Evolutionary conservation across 495 filamentous ascomycete species (phyloP).

Genomic region (Aspergillus kassunensis): DNA sequence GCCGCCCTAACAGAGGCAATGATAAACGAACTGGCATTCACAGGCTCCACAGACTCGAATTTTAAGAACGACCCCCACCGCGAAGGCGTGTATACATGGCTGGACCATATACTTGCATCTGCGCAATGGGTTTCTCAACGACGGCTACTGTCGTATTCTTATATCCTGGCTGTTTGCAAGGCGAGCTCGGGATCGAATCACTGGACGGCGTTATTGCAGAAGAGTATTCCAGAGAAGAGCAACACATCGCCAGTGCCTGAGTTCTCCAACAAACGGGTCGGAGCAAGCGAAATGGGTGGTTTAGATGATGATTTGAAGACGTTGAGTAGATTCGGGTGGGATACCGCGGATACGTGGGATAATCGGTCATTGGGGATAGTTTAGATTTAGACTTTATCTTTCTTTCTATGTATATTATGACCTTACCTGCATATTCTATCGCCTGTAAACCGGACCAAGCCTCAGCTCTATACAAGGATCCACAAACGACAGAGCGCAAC

Average conservation of each 20-base stretch:
- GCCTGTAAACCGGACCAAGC: neutral
- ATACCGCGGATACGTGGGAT: conserved; percentile 29
- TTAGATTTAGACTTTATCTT: neutral
- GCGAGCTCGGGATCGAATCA: conserved; percentile 25
- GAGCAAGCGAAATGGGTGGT: too few relatives aligned
- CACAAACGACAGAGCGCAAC: neutral
- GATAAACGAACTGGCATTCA: conserved; percentile 30
- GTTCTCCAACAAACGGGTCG: too few relatives aligned
- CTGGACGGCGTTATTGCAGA: conserved; percentile 28
- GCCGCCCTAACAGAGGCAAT: conserved; percentile 33
- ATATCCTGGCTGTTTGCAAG: conserved; percentile 33
- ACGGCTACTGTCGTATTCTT: conserved; percentile 28
- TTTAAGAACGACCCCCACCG: conserved; percentile 20
- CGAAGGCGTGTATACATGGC: conserved; percentile 38
- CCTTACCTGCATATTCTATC: neutral
- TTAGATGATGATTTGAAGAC: conserved; percentile 19
- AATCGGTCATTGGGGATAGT: conserved; percentile 34
- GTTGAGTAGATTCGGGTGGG: conserved; percentile 34
- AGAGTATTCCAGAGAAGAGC: conserved; percentile 15
- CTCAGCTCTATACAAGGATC: neutral
- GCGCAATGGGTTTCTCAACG: conserved; percentile 27
- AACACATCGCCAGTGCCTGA: neutral
- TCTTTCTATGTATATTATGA: too few relatives aligned
- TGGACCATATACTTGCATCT: conserved; percentile 38
- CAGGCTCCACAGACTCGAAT: conserved; percentile 11